These are phyloP conservation scores for Cynara cardunculus DNA, from an alignment of 129 eudicot genomes.

Conservation along the genomic window DNA sequence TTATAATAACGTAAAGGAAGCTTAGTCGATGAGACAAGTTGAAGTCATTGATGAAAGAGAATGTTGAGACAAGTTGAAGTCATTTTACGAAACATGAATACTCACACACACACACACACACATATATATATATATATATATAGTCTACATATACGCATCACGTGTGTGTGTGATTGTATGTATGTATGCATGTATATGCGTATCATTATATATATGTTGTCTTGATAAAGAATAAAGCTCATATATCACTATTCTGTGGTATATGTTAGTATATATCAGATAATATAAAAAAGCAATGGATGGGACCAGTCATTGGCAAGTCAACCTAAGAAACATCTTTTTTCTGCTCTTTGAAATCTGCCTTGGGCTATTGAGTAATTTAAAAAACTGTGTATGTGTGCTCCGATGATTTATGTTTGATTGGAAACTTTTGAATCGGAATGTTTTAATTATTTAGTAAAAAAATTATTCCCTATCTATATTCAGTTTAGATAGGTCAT, in stretches of 20 bases:
- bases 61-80: background rate
- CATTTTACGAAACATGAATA: background rate
- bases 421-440: background rate
- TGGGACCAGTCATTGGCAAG: background rate
- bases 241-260: background rate
- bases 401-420: background rate
- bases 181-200: background rate
- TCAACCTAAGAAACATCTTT: background rate
- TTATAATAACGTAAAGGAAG: no score
- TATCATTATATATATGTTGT: background rate
- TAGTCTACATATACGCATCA: background rate
- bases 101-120: no score
- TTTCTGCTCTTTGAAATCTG: background rate
- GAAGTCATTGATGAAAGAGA: background rate
- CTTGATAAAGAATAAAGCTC: background rate
- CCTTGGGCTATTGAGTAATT: background rate
- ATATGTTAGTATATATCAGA: background rate
- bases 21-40: no score
- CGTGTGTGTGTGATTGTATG: background rate
- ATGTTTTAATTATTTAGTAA: background rate
- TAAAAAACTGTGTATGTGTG: background rate
- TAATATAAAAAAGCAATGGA: background rate
- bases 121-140: background rate
- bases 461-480: background rate
- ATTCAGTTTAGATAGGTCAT: background rate